Base-by-base conservation (phyloP, 441 rosid species). In the Iberis amara region DNA sequence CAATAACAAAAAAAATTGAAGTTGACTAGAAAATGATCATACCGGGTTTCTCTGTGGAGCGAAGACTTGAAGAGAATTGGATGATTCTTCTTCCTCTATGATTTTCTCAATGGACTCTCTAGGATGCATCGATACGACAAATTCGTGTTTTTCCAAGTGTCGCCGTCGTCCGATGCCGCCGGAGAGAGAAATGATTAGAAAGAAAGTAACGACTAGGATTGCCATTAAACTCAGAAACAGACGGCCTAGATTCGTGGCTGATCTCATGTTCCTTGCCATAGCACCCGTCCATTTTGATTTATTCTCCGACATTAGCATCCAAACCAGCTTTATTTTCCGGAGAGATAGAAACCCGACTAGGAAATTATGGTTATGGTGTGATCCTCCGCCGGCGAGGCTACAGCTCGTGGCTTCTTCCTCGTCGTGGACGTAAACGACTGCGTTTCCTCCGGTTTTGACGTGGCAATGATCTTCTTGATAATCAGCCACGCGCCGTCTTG, bases 401-500 rank as follows among this genome's bases (percentile, higher is more conserved):
- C 41, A 60, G 60, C 61, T 52, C 4, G 63, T 47, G 41, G 57
- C 48, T 32, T 12, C 58, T 65, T 69, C 74, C 14, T 52, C 61
- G 47, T 52, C 59, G 21, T 33, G 39, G 10, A 68, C 18, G 65
- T 58, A 52, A 35, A 68, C 40, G 48, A 57, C 54, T 36, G 62
- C 59, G 72, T 55, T 61, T 58, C 32, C 47, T 59, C 28, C 61
- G 32, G 5, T 47, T 65, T 7, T 62, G 47, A 41, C 41, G 61
- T 41, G 41, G 61, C 32, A 27, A 39, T 54, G 45, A 49, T 65
- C 64, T 12, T 53, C 73, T 28, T 70, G 59, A 38, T 52, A 50
- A 51, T 69, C 47, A 47, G 75, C 78, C 46, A 79, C 79, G 11
- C 98, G 97, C 11, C 97, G 76, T 62, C 98, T 62, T 26, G 94